phyloP scores from a whole-genome alignment of 495 filamentous ascomycete genomes.

The Annulohypoxylon nitens region DNA sequence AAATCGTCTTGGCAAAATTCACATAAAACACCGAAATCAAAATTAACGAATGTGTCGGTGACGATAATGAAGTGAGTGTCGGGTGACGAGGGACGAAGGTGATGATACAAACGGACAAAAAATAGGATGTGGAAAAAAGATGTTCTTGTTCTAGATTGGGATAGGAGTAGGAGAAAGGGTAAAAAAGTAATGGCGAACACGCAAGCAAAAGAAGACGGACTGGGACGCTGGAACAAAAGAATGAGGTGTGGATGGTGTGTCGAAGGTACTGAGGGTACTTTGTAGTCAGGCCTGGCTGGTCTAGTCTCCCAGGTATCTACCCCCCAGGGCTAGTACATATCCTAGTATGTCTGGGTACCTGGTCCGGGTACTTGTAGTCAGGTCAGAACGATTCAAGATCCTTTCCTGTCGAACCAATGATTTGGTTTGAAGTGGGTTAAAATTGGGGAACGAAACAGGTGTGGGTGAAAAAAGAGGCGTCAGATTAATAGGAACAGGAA shows the following conservation, averaged over 20 bases:
- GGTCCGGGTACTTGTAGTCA: background rate
- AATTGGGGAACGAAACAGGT: constrained; percentile 35
- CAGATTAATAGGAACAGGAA: constrained; percentile 39
- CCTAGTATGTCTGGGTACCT: no score
- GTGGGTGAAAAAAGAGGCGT: constrained; percentile 30
- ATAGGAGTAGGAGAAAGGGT: constrained; percentile 15
- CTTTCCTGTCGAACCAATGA: constrained; percentile 40
- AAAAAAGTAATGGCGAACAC: constrained; percentile 33
- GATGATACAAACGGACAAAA: constrained; percentile 29
- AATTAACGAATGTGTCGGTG: constrained; percentile 36
- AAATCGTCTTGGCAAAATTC: constrained; percentile 7
- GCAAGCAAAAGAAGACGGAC: constrained; percentile 24
- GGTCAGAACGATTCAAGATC: constrained; percentile 34
- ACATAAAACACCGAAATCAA: constrained; percentile 29
- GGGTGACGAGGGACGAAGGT: constrained; percentile 7
- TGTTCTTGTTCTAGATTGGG: constrained; percentile 20
- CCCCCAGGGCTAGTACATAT: background rate
- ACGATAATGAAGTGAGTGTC: constrained; percentile 33
- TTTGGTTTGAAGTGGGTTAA: constrained; percentile 25
- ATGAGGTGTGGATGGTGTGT: constrained; percentile 9
- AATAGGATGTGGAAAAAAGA: constrained; percentile 13
- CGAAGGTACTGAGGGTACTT: background rate
- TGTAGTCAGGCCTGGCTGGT: background rate
- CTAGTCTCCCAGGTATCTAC: background rate
- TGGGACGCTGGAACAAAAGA: constrained; percentile 21